Evolutionary conservation across 2,329 filamentous ascomycete genomes (phyloP).

Genomic region (Cylindrodendrum hubeiense): DNA sequence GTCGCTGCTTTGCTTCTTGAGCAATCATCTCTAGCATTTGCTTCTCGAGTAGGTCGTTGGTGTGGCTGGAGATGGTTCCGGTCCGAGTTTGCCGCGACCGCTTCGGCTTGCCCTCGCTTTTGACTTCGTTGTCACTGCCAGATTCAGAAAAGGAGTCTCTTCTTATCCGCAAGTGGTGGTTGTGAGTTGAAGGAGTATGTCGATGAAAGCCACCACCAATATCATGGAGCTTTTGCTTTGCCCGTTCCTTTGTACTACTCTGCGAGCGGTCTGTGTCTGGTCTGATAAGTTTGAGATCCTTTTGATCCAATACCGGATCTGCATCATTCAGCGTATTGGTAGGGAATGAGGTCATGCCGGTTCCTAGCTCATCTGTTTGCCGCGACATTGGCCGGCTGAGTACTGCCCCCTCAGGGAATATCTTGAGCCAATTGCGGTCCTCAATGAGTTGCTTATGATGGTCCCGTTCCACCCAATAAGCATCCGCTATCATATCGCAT

Average conservation of each 20-base stretch:
- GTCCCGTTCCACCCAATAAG: constrained; percentile 88
- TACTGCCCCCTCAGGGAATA: constrained; percentile 67
- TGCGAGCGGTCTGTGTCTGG: constrained; percentile 59
- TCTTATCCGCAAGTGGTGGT: constrained; percentile 63
- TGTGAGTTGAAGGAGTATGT: constrained; percentile 62
- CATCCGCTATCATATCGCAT: constrained; percentile 88
- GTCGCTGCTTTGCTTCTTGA: constrained; percentile 61
- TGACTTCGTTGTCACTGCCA: constrained; percentile 64
- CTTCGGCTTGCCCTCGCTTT: constrained; percentile 50
- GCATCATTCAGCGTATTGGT: constrained; percentile 41
- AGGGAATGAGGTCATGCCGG: constrained; percentile 41
- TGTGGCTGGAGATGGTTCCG: constrained; percentile 61
- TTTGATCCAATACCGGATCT: constrained; percentile 36
- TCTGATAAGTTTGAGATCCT: constrained; percentile 39
- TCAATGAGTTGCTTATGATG: constrained; percentile 86
- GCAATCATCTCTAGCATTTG: constrained; percentile 73
- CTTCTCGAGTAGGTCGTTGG: constrained; percentile 68
- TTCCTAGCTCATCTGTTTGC: constrained; percentile 44
- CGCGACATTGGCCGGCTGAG: constrained; percentile 47
- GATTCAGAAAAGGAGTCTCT: constrained; percentile 70
- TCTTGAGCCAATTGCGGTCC: constrained; percentile 79
- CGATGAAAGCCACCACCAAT: constrained; percentile 67
- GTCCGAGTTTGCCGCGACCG: constrained; percentile 49
- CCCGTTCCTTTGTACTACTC: constrained; percentile 68
- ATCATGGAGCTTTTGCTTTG: constrained; percentile 70